Evolutionary conservation across 2,329 filamentous ascomycete genomes (phyloP).

Genomic region (Trichothecium sympodiale): DNA sequence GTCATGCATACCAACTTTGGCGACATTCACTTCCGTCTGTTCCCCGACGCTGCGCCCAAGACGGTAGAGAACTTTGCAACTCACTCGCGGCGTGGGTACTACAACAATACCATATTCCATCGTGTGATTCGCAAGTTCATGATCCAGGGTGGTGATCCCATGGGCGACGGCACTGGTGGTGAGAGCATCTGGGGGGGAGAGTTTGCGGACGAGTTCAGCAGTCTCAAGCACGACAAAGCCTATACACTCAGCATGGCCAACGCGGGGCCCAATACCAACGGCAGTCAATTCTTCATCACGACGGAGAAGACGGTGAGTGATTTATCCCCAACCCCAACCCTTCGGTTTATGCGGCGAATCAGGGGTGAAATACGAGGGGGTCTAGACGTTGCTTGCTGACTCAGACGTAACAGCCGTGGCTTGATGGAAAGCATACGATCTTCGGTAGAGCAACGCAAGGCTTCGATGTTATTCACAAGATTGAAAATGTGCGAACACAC

Average conservation of each 20-base stretch:
- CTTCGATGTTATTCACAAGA: slow-evolving; percentile 88
- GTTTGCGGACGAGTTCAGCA: slow-evolving; percentile 91
- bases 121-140: slow-evolving; percentile 97
- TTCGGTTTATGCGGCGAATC: background rate
- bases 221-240: slow-evolving; percentile 84
- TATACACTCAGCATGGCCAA: slow-evolving; percentile 98
- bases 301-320: slow-evolving; percentile 78
- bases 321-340: background rate
- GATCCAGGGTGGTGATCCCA: slow-evolving; percentile 95
- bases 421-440: slow-evolving; percentile 93
- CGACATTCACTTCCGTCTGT: slow-evolving; percentile 87
- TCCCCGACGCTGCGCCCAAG: slow-evolving; percentile 85
- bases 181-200: slow-evolving; percentile 87
- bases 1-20: slow-evolving; percentile 87
- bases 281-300: slow-evolving; percentile 96
- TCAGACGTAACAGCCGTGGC: slow-evolving; percentile 56
- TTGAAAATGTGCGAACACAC: slow-evolving; percentile 79
- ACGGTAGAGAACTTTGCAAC: slow-evolving; percentile 97
- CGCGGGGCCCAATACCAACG: slow-evolving; percentile 89
- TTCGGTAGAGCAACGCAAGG: slow-evolving; percentile 87
- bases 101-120: slow-evolving; percentile 97
- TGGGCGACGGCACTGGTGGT: slow-evolving; percentile 82
- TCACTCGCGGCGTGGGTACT: slow-evolving; percentile 81
- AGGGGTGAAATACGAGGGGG: slow-evolving; percentile 3
- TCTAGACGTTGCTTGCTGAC: slow-evolving; percentile 2